Conservation (phyloP, 148 eudicot species). For the Salicornia ramosissima region DNA sequence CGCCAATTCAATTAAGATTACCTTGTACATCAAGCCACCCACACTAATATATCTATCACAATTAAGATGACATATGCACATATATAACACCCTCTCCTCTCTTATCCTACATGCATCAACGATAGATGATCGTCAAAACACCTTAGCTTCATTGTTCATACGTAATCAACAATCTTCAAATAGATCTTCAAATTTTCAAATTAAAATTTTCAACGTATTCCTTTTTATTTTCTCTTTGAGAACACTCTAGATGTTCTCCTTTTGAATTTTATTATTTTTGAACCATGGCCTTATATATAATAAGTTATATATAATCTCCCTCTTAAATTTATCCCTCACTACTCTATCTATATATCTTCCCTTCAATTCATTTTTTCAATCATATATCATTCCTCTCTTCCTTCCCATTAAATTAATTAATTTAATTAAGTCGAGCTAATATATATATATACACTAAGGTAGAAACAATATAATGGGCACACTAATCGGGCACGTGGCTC, state of each 20-base stretch:
- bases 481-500: slow-evolving; percentile 66
- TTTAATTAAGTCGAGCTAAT: not conserved
- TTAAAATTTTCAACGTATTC: slow-evolving; percentile 7
- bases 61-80: slow-evolving; percentile 20
- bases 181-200: not conserved
- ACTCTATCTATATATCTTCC: not conserved
- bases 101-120: no score
- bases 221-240: not conserved
- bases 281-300: not conserved
- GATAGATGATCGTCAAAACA: no score
- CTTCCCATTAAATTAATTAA: not conserved
- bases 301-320: not conserved
- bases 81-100: no score
- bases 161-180: not conserved
- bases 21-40: slow-evolving; percentile 11
- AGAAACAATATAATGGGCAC: slow-evolving; percentile 43
- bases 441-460: not conserved
- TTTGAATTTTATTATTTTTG: slow-evolving; percentile 9
- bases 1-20: not conserved
- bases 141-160: not conserved
- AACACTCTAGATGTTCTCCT: slow-evolving; percentile 26
- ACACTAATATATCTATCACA: not conserved
- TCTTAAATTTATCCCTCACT: not conserved
- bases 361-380: not conserved
- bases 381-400: not conserved